phyloP scores from a whole-genome alignment of 2,329 filamentous ascomycete genomes.

The Colletotrichum limetticola region DNA sequence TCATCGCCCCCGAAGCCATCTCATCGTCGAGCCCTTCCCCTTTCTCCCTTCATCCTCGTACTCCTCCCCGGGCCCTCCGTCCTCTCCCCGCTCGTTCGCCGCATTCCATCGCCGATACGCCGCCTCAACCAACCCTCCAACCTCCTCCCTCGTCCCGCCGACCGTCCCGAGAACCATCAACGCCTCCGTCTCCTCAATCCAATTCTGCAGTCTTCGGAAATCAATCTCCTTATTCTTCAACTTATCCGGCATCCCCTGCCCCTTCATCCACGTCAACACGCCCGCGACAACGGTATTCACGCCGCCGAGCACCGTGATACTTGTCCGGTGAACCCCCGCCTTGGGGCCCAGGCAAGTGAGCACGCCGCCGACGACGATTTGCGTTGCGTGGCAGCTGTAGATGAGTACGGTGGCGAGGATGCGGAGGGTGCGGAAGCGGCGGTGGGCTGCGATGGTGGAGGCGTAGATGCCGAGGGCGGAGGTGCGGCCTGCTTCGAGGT shows the following conservation, averaged over 20 bases:
- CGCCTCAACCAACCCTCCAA: conserved; percentile 53
- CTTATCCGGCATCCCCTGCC: conserved; percentile 60
- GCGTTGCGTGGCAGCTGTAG: conserved; percentile 54
- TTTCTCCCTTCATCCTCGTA: background rate
- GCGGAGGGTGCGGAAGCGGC: conserved; percentile 46
- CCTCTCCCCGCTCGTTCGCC: conserved; percentile 52
- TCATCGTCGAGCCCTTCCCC: background rate
- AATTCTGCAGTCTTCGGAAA: conserved; percentile 60
- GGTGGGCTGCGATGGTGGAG: conserved; percentile 47
- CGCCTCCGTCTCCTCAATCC: conserved; percentile 64
- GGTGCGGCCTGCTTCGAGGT: conserved; percentile 48
- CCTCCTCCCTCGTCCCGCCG: conserved; percentile 53
- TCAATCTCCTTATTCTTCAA: conserved; percentile 58
- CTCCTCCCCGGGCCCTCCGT: conserved; percentile 48
- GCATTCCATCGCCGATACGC: conserved; percentile 56
- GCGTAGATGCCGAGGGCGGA: conserved; percentile 54
- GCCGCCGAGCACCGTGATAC: conserved; percentile 69
- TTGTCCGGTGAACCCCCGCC: conserved; percentile 58
- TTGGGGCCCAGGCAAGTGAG: conserved; percentile 58
- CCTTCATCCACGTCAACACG: conserved; percentile 65
- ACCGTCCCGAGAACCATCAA: conserved; percentile 53
- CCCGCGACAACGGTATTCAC: conserved; percentile 73
- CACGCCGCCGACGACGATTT: conserved; percentile 59
- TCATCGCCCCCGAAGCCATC: background rate
- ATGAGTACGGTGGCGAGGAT: conserved; percentile 48